Evolutionary conservation across 192 early-diverging fungal species (phyloP).

Genomic region (Coemansia sp.): DNA sequence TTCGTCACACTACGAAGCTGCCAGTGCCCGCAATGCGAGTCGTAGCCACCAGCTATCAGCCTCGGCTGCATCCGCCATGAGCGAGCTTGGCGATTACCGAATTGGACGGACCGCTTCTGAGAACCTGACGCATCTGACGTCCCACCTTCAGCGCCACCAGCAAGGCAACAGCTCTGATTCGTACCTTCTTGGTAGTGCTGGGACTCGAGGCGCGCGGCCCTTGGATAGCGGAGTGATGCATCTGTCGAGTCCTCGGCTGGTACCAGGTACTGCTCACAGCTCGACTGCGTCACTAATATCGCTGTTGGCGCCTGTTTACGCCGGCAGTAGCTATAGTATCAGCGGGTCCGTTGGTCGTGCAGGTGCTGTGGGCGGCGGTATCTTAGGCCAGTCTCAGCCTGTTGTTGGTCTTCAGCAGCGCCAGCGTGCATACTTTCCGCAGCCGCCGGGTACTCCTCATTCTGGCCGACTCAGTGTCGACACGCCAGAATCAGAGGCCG

Average conservation of each 20-base stretch:
- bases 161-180: constrained; percentile 16
- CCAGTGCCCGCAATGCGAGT: constrained; percentile 19
- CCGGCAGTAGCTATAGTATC: constrained; percentile 13
- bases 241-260: constrained; percentile 38
- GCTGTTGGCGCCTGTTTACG: constrained; percentile 23
- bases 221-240: constrained; percentile 18
- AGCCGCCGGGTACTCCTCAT: constrained; percentile 15
- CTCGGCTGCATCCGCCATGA: not conserved
- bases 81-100: constrained; percentile 38
- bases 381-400: constrained; percentile 6
- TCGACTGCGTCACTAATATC: constrained; percentile 48
- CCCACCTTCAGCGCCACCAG: constrained; percentile 19
- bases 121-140: not conserved
- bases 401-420: constrained; percentile 16
- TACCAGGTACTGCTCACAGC: constrained; percentile 40
- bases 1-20: constrained; percentile 23
- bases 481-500: constrained; percentile 35
- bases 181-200: constrained; percentile 13
- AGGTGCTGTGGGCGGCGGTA: constrained; percentile 7
- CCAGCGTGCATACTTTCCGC: constrained; percentile 42
- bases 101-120: constrained; percentile 34
- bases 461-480: constrained; percentile 37
- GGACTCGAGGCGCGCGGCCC: constrained; percentile 19
- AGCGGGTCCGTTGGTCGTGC: constrained; percentile 39
- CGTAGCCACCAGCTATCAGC: not conserved